Base-by-base conservation (phyloP, 2,329 filamentous ascomycete species). In the Elsinoe ampelina region DNA sequence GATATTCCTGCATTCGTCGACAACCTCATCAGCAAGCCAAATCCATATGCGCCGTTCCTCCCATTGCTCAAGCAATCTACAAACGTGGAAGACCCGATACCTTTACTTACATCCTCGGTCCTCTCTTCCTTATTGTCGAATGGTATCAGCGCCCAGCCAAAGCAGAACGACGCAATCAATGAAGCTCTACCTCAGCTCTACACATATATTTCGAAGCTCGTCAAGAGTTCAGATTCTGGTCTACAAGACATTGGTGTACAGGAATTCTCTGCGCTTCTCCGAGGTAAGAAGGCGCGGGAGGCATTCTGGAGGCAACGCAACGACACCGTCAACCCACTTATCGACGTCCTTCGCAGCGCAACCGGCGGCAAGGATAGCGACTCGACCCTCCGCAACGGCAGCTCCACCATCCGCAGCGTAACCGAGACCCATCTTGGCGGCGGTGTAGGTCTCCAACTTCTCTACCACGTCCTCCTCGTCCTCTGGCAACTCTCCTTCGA, bases 401-500 rank as follows among this genome's bases (percentile, higher is more conserved):
- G 69, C 36, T 68, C 64, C 57, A 52, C 48, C 17, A 64, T 66
- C 43, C 66, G 68, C 12, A 81, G 84, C 65, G 80, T 79, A 63
- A 80, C 81, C 57, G 85, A 90, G 59, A 72, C 74, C 54, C 75
- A 79, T 39, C 72, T 84, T 43, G 72, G 75, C 58, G 89, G 90
- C 50, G 90, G 90, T 7, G 89, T 98, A 59, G 89, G 90, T 1
- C 76, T 98, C 39, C 93, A 98, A 71, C 80, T 97, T 39, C 80
- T 98, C 39, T 98, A 98, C 70, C 89, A 96, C 66, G 87, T 96
- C 13, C 80, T 98, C 19, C 79, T 98, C 52, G 91, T 95, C 11
- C 76, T 98, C 58, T 98, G 93, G 93, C 91, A 97, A 75, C 78
- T 98, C 63, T 95, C 90, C 68, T 98, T 98, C 63, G 93, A 97